Evolutionary conservation across 2,329 filamentous ascomycete species (phyloP).

Genomic region (Phoma sp.): DNA sequence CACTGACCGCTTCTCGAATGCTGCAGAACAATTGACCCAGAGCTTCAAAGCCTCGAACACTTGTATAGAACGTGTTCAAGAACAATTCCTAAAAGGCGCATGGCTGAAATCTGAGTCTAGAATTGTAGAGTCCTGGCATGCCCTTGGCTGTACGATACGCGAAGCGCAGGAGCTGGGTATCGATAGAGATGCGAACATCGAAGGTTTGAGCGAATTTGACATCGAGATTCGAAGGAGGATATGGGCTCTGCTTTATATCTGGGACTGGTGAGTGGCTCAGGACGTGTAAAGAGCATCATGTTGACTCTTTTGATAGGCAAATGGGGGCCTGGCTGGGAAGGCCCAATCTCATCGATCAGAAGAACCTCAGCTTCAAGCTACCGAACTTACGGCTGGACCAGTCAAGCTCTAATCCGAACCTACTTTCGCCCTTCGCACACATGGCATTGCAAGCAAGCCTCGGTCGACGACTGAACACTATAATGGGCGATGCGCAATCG

Average conservation of each 20-base stretch:
- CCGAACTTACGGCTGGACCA: constrained; percentile 51
- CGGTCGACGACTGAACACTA: constrained; percentile 36
- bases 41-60: constrained; percentile 53
- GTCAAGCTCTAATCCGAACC: constrained; percentile 40
- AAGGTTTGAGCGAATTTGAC: constrained; percentile 53
- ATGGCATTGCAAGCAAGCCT: constrained; percentile 52
- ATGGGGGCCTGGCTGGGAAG: constrained; percentile 54
- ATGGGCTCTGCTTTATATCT: constrained; percentile 56
- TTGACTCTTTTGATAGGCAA: constrained; percentile 32
- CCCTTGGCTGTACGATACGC: constrained; percentile 52
- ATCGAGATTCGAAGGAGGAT: constrained; percentile 55
- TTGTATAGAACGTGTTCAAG: constrained; percentile 55
- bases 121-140: constrained; percentile 59
- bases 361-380: constrained; percentile 47
- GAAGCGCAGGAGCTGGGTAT: constrained; percentile 58
- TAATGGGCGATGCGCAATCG: constrained; percentile 28
- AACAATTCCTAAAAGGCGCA: constrained; percentile 55
- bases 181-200: constrained; percentile 48
- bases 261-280: constrained; percentile 53
- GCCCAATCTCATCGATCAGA: constrained; percentile 53
- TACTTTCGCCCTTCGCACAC: constrained; percentile 54
- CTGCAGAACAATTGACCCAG: constrained; percentile 52
- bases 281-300: too few species aligned
- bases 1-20: constrained; percentile 50
- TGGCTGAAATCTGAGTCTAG: constrained; percentile 57